Evolutionary conservation across 768 basidiomycete genomes (phyloP).

Genomic region (Hericium erinaceus): DNA sequence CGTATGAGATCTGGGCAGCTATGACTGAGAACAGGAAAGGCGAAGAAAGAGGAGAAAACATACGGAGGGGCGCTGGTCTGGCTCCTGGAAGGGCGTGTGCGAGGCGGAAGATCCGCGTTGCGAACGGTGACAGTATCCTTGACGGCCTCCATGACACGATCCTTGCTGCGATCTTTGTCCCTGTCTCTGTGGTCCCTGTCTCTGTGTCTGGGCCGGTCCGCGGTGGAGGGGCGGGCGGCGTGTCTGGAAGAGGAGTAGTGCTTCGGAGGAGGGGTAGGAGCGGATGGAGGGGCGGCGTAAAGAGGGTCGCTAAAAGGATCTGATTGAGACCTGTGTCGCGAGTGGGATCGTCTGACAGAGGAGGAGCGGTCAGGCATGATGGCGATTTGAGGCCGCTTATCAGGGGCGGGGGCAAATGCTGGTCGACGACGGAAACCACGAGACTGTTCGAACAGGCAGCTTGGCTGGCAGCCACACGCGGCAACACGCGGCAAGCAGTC

Average conservation of each 20-base stretch:
- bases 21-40: slow-evolving; percentile 3
- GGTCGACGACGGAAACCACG: neutral
- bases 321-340: slow-evolving; percentile 4
- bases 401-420: neutral
- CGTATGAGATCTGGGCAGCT: slow-evolving; percentile 1
- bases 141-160: slow-evolving; percentile 54
- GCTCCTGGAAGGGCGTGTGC: slow-evolving; percentile 44
- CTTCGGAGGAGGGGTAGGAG: slow-evolving; percentile 24
- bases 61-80: slow-evolving; percentile 41
- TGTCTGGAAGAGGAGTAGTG: slow-evolving; percentile 20
- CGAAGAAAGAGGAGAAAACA: slow-evolving; percentile 21
- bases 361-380: neutral
- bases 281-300: slow-evolving; percentile 20
- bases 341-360: neutral
- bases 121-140: slow-evolving; percentile 59
- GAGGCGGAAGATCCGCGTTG: slow-evolving; percentile 32
- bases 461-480: neutral
- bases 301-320: slow-evolving; percentile 27
- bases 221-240: slow-evolving; percentile 7
- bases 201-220: neutral
- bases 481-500: neutral
- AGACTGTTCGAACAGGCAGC: neutral
- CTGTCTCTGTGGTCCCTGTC: neutral
- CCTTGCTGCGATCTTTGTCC: slow-evolving; percentile 16
- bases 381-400: neutral